These are phyloP conservation scores for Colletotrichum cereale DNA, from an alignment of 2,329 filamentous ascomycete genomes.

Conservation along the genomic window DNA sequence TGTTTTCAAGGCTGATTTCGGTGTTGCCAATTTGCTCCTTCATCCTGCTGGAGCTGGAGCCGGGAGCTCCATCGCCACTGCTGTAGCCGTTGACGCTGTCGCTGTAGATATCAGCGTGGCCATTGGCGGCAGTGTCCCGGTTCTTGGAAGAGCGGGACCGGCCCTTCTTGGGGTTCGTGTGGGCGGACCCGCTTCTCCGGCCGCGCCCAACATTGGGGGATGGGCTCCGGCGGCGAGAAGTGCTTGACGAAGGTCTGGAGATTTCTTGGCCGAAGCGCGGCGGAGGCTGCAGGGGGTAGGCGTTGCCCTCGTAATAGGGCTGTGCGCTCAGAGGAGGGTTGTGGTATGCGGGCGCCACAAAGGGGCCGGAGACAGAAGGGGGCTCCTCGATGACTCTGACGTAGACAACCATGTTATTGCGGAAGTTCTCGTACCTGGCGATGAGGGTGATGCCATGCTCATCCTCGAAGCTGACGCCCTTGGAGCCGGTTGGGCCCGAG, in stretches of 20 bases:
- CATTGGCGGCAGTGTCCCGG: slow-evolving; percentile 61
- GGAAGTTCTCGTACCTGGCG: slow-evolving; percentile 95
- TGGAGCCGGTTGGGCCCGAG: slow-evolving; percentile 75
- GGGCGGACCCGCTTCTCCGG: slow-evolving; percentile 81
- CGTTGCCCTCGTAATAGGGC: slow-evolving; percentile 68
- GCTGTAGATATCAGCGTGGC: slow-evolving; percentile 69
- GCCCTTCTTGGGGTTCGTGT: slow-evolving; percentile 73
- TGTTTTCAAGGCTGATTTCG: slow-evolving; percentile 98
- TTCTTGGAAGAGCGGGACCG: slow-evolving; percentile 79
- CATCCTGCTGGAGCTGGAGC: slow-evolving; percentile 80
- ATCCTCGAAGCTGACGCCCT: slow-evolving; percentile 96
- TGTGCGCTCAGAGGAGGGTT: slow-evolving; percentile 64
- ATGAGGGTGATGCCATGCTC: slow-evolving; percentile 90
- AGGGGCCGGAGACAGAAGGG: slow-evolving; percentile 57
- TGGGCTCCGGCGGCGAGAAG: slow-evolving; percentile 81
- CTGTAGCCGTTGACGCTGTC: slow-evolving; percentile 83
- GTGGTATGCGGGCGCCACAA: slow-evolving; percentile 66
- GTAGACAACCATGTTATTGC: slow-evolving; percentile 91
- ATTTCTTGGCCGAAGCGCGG: slow-evolving; percentile 70
- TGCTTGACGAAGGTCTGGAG: slow-evolving; percentile 77
- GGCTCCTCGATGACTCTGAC: slow-evolving; percentile 83
- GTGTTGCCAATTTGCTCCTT: slow-evolving; percentile 93
- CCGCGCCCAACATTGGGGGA: slow-evolving; percentile 79
- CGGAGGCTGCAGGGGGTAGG: slow-evolving; percentile 59
- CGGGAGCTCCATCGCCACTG: slow-evolving; percentile 86